These are phyloP conservation scores for Iris pallida DNA, from an alignment of 116 monocot genomes.

Conservation along the genomic window DNA sequence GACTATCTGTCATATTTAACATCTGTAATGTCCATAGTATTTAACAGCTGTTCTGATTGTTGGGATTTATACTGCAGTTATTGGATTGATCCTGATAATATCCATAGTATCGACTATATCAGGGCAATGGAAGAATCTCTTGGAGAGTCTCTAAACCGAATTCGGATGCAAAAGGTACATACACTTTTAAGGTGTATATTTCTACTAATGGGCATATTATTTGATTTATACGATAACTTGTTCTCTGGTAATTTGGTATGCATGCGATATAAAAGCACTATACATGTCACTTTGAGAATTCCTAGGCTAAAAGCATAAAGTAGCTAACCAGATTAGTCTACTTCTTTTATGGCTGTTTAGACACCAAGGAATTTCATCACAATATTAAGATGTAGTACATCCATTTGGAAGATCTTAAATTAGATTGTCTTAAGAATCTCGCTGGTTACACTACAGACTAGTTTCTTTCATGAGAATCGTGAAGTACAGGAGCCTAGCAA, in stretches of 20 bases:
- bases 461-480: no score
- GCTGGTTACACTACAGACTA: no score
- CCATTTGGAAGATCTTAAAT: no score
- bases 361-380: background rate
- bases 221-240: background rate
- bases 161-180: slow-evolving; percentile 52
- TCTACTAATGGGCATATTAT: background rate
- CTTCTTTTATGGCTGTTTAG: background rate
- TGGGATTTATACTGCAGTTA: slow-evolving; percentile 38
- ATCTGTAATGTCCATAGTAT: background rate
- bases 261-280: background rate
- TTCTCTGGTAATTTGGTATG: background rate
- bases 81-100: slow-evolving; percentile 55
- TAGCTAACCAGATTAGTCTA: background rate
- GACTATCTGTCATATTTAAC: background rate
- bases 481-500: no score
- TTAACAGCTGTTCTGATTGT: no score
- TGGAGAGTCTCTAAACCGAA: slow-evolving; percentile 37
- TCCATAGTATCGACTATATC: slow-evolving; percentile 56
- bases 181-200: background rate
- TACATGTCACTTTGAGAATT: background rate
- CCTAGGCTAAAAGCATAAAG: background rate
- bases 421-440: no score
- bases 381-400: no score
- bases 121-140: slow-evolving; percentile 58